phyloP scores from a whole-genome alignment of 805 yeast genomes.

The Wickerhamomyces bovis region DNA sequence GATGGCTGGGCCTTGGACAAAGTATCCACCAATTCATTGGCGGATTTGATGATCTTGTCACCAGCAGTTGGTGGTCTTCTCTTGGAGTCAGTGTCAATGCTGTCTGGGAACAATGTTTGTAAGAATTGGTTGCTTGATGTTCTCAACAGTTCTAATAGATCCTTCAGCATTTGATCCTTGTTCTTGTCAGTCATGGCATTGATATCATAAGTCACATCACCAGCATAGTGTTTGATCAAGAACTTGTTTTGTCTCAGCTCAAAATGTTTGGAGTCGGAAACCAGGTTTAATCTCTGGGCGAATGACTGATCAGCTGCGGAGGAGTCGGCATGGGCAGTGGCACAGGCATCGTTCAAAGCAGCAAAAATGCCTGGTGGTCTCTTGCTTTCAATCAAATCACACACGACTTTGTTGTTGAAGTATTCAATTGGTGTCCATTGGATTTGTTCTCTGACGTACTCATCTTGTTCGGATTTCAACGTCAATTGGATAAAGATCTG shows the following conservation, averaged over 20 bases:
- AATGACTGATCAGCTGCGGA: constrained; percentile 95
- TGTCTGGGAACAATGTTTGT: constrained; percentile 52
- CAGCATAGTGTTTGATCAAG: constrained; percentile 93
- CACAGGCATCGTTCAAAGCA: constrained; percentile 92
- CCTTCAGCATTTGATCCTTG: constrained; percentile 89
- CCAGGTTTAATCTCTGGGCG: constrained; percentile 83
- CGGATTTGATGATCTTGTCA: constrained; percentile 88
- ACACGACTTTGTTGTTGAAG: constrained; percentile 92
- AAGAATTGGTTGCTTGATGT: constrained; percentile 67
- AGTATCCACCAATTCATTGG: constrained; percentile 84
- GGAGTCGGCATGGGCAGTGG: constrained; percentile 98
- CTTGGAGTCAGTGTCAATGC: constrained; percentile 59
- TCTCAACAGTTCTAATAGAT: constrained; percentile 70
- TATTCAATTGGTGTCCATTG: constrained; percentile 97
- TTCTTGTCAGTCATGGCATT: constrained; percentile 92
- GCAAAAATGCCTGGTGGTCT: constrained; percentile 97
- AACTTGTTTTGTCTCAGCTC: constrained; percentile 85
- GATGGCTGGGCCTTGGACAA: constrained; percentile 90
- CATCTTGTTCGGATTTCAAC: constrained; percentile 95
- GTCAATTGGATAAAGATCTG: constrained; percentile 96
- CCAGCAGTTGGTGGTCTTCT: constrained; percentile 94
- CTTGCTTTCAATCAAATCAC: constrained; percentile 89
- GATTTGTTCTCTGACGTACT: constrained; percentile 90
- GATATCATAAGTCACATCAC: constrained; percentile 93
- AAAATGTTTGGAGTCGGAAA: constrained; percentile 77